phyloP scores from a whole-genome alignment of 768 basidiomycete species.

The Tulasnella sp. region DNA sequence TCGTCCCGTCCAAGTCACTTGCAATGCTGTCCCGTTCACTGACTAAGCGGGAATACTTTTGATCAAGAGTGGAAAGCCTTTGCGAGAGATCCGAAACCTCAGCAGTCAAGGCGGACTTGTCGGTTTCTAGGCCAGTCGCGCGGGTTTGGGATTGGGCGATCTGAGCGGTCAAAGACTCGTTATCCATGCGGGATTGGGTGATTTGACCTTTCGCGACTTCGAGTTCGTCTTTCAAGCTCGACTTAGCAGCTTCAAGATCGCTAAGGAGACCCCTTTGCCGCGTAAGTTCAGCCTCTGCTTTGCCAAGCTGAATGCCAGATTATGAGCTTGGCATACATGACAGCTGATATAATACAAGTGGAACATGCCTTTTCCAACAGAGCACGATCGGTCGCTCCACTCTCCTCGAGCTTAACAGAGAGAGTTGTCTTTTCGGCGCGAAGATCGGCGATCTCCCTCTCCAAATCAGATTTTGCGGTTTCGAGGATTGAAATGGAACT shows the following conservation, averaged over 20 bases:
- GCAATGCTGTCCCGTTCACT: not conserved
- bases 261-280: constrained; percentile 2
- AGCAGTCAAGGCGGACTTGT: constrained; percentile 3
- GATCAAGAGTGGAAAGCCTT: constrained; percentile 8
- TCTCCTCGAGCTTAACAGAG: constrained; percentile 8
- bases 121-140: not conserved
- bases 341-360: not conserved
- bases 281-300: constrained; percentile 4
- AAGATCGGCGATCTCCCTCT: not conserved
- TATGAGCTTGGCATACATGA: not conserved
- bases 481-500: constrained; percentile 20
- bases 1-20: not conserved
- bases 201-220: constrained; percentile 11
- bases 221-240: constrained; percentile 9
- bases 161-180: not conserved
- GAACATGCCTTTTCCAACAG: constrained; percentile 21
- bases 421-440: constrained; percentile 12
- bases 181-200: not conserved
- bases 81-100: not conserved
- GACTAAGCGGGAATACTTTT: not conserved
- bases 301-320: not conserved
- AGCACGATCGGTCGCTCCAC: constrained; percentile 16
- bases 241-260: constrained; percentile 11
- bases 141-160: not conserved
- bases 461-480: not conserved